Conservation (phyloP, 306 rosid species). For the Trifolium subterraneum region DNA sequence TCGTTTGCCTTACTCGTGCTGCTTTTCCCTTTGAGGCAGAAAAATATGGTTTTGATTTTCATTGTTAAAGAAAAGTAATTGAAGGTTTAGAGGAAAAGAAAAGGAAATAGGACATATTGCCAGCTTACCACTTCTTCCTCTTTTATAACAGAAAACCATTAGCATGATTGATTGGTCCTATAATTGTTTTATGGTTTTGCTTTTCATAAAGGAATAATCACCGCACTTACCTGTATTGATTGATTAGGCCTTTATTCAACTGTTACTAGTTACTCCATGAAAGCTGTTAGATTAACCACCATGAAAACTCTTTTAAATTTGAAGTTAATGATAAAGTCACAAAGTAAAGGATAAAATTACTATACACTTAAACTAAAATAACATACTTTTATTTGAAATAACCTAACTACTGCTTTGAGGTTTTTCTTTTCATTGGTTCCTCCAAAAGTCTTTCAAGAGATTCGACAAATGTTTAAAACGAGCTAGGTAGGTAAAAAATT, state of each 20-base stretch:
- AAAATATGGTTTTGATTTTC: constrained; percentile 61
- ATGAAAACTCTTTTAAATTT: too few relatives aligned
- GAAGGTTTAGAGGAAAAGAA: neutral
- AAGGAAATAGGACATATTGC: constrained; percentile 13
- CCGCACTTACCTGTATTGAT: constrained; percentile 32
- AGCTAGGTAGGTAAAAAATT: constrained; percentile 18
- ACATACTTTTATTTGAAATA: neutral
- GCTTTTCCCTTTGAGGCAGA: constrained; percentile 52
- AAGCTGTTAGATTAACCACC: neutral
- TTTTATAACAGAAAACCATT: constrained; percentile 1
- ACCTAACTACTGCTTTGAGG: neutral
- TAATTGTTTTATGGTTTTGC: constrained; percentile 31
- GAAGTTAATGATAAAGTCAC: neutral
- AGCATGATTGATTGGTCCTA: constrained; percentile 40
- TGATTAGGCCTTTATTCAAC: constrained; percentile 31
- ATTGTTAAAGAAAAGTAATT: constrained; percentile 33
- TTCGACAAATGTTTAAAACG: neutral
- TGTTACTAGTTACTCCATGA: neutral
- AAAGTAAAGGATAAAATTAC: neutral
- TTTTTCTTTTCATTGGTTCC: neutral
- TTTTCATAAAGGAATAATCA: constrained; percentile 30
- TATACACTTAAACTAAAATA: too few relatives aligned
- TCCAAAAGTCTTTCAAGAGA: constrained; percentile 19
- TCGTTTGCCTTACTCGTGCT: constrained; percentile 46
- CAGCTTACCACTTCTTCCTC: constrained; percentile 2